Base-by-base conservation (phyloP, 208 protist species). In the Wallacemonas sp. region DNA sequence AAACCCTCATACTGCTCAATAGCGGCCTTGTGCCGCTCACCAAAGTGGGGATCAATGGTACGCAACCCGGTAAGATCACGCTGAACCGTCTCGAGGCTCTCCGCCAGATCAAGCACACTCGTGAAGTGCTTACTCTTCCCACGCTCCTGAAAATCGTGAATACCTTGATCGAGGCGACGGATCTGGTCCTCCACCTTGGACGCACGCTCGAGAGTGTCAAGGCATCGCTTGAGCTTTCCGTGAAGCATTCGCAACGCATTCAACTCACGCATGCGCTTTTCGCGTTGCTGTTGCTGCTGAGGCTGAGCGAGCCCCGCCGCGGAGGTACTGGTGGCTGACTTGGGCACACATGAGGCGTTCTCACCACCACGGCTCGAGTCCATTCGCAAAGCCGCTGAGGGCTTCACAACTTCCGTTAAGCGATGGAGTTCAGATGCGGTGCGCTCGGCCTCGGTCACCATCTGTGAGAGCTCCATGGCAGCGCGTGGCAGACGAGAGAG, bases 401-500 rank as follows among this genome's bases (percentile, higher is more conserved):
- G 72, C 42, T 75, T 44, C 30, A 85, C 72, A 14, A 66, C 68
- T 3, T 75, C 66, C 22, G 75, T 58, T 19, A 90, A 75, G 19
- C 36, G 31, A 62, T 87, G 65, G 33, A 94, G 55, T 53, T 79
- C 77, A 47, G 62, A 59, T 6, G 77, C 68, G 21, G 91, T 70
- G 33, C 83, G 79, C 27, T 77, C 67, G 3, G 84, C 62, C 26
- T 94, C 87, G 4, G 66, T 61, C 6, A 68, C 65, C 81, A 94
- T 91, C 45, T 82, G 87, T 3, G 60, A 53, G 34, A 94, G 77
- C 66, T 94, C 87, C 54, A 91, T 72, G 24, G 77, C 77, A 2
- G 84, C 78, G 38, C 87, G 75, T 26, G 87, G 87, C 11, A 94
- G 77, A 5, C 87, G 87, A 14, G 88, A 75, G 2, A 89, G 67